Conservation (phyloP, 768 basidiomycete species). For the Termitomyces bulborhizus region DNA sequence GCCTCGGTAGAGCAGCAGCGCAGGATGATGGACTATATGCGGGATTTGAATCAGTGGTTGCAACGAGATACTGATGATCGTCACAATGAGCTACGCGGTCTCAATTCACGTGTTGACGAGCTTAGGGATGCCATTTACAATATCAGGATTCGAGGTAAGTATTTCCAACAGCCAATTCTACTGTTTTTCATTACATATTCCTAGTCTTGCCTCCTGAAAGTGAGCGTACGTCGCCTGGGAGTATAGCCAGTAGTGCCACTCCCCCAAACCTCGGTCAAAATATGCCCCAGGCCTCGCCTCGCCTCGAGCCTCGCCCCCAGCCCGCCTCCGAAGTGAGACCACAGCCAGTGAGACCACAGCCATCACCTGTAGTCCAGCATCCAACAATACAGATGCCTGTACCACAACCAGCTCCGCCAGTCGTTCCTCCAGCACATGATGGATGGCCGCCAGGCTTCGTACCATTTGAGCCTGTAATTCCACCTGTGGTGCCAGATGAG, state of each 20-base stretch:
- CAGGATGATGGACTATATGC: constrained; percentile 76
- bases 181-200: neutral
- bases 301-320: too few species aligned
- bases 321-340: neutral
- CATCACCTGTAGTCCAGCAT: neutral
- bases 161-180: neutral
- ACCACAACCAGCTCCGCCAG: constrained; percentile 5
- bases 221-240: constrained; percentile 7
- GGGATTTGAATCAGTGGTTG: constrained; percentile 72
- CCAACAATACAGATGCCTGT: constrained; percentile 6
- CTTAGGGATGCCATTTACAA: constrained; percentile 35
- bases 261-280: neutral
- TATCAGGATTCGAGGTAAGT: constrained; percentile 30
- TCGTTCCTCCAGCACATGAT: constrained; percentile 7
- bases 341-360: neutral
- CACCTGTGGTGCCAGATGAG: constrained; percentile 17
- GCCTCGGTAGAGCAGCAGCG: constrained; percentile 77
- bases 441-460: constrained; percentile 13
- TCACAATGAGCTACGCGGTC: constrained; percentile 62
- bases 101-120: constrained; percentile 55
- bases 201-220: constrained; percentile 12
- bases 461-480: constrained; percentile 25
- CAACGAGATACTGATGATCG: constrained; percentile 74
- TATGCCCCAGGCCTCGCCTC: too few species aligned
- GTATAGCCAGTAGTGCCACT: constrained; percentile 4